Conservation (phyloP, 208 protist genomes). For the Angomonas ambiguus region DNA sequence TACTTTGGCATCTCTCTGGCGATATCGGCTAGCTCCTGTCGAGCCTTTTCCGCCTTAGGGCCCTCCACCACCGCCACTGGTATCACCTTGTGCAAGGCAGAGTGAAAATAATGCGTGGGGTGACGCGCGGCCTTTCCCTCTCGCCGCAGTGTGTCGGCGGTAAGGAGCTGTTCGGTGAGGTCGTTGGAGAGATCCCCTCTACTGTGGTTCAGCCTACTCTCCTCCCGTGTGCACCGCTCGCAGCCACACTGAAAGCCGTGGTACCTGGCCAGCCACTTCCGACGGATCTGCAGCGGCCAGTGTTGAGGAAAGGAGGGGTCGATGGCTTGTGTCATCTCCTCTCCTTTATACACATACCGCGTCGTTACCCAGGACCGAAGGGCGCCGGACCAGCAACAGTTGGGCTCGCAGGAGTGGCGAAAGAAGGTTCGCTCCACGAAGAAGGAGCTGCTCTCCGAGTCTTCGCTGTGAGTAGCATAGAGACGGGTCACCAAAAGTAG, state of each 20-base stretch:
- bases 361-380: slow-evolving; percentile 24
- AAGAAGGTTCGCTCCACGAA: slow-evolving; percentile 29
- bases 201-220: slow-evolving; percentile 18
- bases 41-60: background rate
- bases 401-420: slow-evolving; percentile 52
- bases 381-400: slow-evolving; percentile 39
- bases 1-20: slow-evolving; percentile 16
- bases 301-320: slow-evolving; percentile 36
- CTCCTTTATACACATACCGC: slow-evolving; percentile 48
- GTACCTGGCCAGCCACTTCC: slow-evolving; percentile 37
- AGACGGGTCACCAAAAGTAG: slow-evolving; percentile 25
- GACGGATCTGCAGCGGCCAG: slow-evolving; percentile 44
- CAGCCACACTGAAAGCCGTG: slow-evolving; percentile 41
- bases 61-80: background rate
- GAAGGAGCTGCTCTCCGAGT: slow-evolving; percentile 17
- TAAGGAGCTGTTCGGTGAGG: slow-evolving; percentile 36
- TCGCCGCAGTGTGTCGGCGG: slow-evolving; percentile 21
- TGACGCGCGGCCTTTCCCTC: slow-evolving; percentile 12
- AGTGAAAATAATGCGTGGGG: slow-evolving; percentile 42
- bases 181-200: slow-evolving; percentile 38
- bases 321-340: slow-evolving; percentile 40
- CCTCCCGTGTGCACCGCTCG: slow-evolving; percentile 33
- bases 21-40: slow-evolving; percentile 8
- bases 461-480: slow-evolving; percentile 4
- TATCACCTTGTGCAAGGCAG: slow-evolving; percentile 22